Percentiles rank a stretch among this genome's conserved stretches.
Conservation (phyloP, 2,329 filamentous ascomycete species). For the Verticillium longisporum region DNA sequence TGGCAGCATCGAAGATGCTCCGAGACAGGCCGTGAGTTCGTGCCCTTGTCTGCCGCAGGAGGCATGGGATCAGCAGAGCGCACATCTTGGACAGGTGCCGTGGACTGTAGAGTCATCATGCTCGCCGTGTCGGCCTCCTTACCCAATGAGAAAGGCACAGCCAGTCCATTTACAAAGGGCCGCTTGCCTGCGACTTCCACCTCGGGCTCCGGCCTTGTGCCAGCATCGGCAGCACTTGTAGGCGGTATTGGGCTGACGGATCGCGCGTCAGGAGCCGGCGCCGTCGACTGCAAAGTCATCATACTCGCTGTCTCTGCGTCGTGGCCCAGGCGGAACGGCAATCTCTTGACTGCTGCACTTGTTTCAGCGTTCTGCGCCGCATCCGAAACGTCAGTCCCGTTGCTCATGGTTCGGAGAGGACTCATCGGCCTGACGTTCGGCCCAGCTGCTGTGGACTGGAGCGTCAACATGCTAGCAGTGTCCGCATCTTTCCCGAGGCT, state of each 20-base stretch:
- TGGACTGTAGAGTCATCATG: conserved; percentile 58
- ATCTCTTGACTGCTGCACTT: conserved; percentile 53
- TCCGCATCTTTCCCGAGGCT: conserved; percentile 56
- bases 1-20: neutral
- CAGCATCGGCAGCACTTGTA: neutral
- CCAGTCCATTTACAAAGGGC: conserved; percentile 61
- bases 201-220: conserved; percentile 21
- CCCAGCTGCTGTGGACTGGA: conserved; percentile 36
- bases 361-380: conserved; percentile 27
- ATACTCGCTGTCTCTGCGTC: conserved; percentile 64
- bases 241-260: conserved; percentile 22
- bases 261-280: conserved; percentile 22
- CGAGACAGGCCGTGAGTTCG: neutral
- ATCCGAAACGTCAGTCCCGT: neutral
- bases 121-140: conserved; percentile 60
- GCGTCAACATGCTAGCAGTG: conserved; percentile 64
- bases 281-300: conserved; percentile 51
- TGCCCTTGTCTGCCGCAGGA: neutral
- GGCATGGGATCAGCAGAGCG: neutral
- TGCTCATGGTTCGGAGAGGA: conserved; percentile 6
- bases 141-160: conserved; percentile 65
- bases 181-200: conserved; percentile 53
- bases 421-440: conserved; percentile 27
- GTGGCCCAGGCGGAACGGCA: conserved; percentile 64
- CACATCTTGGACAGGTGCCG: conserved; percentile 6